Conservation (phyloP, 2,329 filamentous ascomycete species). For the Penicillium sp. region DNA sequence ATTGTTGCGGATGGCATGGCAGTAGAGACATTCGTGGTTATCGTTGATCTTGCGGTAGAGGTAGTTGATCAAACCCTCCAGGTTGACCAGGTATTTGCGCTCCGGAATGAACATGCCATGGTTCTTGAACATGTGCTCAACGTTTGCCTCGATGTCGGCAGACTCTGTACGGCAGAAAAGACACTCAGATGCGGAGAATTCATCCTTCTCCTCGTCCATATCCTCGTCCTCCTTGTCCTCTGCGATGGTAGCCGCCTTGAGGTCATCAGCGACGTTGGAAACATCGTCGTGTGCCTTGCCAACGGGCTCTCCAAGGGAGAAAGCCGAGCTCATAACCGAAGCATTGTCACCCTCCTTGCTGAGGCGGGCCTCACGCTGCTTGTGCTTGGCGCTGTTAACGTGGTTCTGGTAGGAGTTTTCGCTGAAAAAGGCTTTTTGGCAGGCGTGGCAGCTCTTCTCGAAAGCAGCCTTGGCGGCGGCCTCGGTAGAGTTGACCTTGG, state of each 20-base stretch:
- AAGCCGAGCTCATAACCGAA: constrained; percentile 86
- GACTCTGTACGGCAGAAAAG: constrained; percentile 92
- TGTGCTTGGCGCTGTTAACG: constrained; percentile 86
- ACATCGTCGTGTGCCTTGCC: constrained; percentile 64
- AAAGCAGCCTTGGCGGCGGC: constrained; percentile 87
- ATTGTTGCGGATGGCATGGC: constrained; percentile 77
- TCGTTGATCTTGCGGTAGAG: constrained; percentile 78
- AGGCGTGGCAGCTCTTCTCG: constrained; percentile 77
- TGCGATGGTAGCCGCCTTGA: constrained; percentile 65
- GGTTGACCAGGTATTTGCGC: constrained; percentile 75
- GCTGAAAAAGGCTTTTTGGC: constrained; percentile 92
- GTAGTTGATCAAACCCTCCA: constrained; percentile 77
- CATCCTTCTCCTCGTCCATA: constrained; percentile 41
- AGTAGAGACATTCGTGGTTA: constrained; percentile 82
- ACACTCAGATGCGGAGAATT: constrained; percentile 60
- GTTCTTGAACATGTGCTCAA: constrained; percentile 84
- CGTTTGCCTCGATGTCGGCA: constrained; percentile 71
- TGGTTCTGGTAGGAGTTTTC: constrained; percentile 96
- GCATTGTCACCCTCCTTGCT: constrained; percentile 59
- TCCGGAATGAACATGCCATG: constrained; percentile 98
- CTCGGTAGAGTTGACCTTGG: constrained; percentile 78
- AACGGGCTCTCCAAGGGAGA: constrained; percentile 82
- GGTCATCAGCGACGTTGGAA: constrained; percentile 71
- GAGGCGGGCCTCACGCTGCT: constrained; percentile 60
- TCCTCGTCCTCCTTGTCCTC: constrained; percentile 51